Percentiles rank a stretch among this genome's conserved stretches.
These are phyloP conservation scores for Castanospermum australe DNA, from an alignment of 306 rosid genomes.

Conservation along the genomic window DNA sequence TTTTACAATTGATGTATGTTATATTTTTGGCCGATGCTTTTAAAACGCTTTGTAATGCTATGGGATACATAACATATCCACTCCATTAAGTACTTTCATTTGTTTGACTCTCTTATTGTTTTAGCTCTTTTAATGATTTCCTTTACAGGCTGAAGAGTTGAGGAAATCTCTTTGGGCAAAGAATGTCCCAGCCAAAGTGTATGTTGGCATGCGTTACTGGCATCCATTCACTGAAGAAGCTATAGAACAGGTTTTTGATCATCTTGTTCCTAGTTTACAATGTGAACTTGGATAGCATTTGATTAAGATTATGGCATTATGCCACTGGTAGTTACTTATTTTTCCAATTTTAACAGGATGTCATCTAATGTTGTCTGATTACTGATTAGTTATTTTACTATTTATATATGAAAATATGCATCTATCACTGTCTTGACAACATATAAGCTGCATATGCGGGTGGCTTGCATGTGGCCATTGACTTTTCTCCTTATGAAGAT, in stretches of 20 bases:
- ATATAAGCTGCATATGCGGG: not conserved
- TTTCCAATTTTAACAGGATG: slow-evolving; percentile 12
- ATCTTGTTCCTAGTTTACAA: not conserved
- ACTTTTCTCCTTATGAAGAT: not conserved
- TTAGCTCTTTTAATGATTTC: not conserved
- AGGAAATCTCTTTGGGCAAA: slow-evolving; percentile 66
- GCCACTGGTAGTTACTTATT: not conserved
- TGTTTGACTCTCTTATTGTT: not conserved
- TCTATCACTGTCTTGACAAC: not conserved
- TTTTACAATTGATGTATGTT: not conserved
- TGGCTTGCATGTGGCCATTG: slow-evolving; percentile 4
- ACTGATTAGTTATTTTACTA: not conserved
- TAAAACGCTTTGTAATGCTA: not conserved
- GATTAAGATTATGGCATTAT: slow-evolving; percentile 22
- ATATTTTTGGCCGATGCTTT: not conserved
- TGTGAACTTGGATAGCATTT: not conserved
- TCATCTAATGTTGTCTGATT: not conserved
- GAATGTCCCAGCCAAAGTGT: slow-evolving; percentile 82
- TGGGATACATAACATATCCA: not conserved
- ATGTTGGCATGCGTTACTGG: slow-evolving; percentile 99
- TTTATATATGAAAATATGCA: not conserved
- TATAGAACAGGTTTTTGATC: slow-evolving; percentile 64
- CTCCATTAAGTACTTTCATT: not conserved
- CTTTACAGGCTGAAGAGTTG: slow-evolving; percentile 70
- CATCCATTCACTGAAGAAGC: slow-evolving; percentile 98